phyloP scores from a whole-genome alignment of 2,329 filamentous ascomycete genomes.

The Endothia cerciana region DNA sequence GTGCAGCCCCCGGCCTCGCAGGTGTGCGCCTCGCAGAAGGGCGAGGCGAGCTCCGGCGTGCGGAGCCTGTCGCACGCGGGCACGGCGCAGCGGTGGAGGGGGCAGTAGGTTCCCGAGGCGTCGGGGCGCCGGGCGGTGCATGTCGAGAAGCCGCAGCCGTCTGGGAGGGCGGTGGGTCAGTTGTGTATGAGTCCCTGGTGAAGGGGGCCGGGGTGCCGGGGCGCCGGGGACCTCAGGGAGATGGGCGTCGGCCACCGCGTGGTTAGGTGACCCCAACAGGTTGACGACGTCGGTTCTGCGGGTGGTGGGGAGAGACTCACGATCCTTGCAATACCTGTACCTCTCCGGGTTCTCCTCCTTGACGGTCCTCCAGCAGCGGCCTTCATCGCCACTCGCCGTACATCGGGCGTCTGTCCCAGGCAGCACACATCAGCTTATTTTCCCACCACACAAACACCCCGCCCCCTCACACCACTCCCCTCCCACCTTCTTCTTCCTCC shows the following conservation, averaged over 20 bases:
- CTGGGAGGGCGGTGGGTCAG: constrained; percentile 5
- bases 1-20: constrained; percentile 28
- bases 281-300: not conserved
- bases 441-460: not conserved
- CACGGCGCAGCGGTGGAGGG: constrained; percentile 28
- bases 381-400: constrained; percentile 27
- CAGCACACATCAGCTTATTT: not conserved
- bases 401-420: constrained; percentile 22
- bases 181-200: not conserved
- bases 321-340: constrained; percentile 33
- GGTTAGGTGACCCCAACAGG: not conserved
- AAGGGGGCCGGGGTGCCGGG: too few relatives aligned
- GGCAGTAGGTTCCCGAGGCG: constrained; percentile 22
- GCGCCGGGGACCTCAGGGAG: too few relatives aligned
- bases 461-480: not conserved
- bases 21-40: constrained; percentile 31
- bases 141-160: constrained; percentile 31
- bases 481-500: not conserved
- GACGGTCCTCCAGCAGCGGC: constrained; percentile 31
- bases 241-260: not conserved
- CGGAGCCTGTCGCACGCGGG: constrained; percentile 25
- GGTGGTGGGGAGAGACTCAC: constrained; percentile 27
- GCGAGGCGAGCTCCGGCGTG: constrained; percentile 11
- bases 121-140: constrained; percentile 25
- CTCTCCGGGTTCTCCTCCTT: constrained; percentile 32